Percentiles rank a stretch among this genome's conserved stretches.
These are phyloP conservation scores for Rosa lucieae DNA, from an alignment of 306 rosid species.

Conservation along the genomic window DNA sequence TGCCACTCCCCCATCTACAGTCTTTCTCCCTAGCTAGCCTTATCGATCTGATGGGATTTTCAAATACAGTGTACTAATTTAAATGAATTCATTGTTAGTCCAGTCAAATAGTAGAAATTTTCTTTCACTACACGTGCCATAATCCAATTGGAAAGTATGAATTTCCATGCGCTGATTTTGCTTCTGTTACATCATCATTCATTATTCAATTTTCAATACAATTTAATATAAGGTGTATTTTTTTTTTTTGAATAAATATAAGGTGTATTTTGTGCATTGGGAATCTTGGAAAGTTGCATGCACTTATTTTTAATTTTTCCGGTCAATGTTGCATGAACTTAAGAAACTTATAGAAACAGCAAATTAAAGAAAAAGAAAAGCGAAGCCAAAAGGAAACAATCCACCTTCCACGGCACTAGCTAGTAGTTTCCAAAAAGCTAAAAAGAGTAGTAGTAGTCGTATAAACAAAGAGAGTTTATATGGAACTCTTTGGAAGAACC, in stretches of 20 bases:
- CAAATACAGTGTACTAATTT: neutral
- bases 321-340: slow-evolving; percentile 9
- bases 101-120: neutral
- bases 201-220: neutral
- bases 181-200: neutral
- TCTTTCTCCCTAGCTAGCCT: neutral
- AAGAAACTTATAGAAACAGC: slow-evolving; percentile 20
- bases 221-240: neutral
- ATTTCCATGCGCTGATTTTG: slow-evolving; percentile 12
- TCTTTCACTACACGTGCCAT: slow-evolving; percentile 14
- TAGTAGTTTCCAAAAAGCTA: slow-evolving; percentile 30
- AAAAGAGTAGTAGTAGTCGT: neutral
- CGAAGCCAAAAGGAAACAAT: neutral
- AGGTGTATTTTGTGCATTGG: too few relatives aligned
- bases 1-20: neutral
- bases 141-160: slow-evolving; percentile 21
- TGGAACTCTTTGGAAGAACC: neutral
- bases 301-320: neutral
- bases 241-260: too few relatives aligned
- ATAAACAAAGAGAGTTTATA: neutral
- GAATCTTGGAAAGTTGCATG: slow-evolving; percentile 11
- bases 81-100: neutral
- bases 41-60: neutral
- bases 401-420: slow-evolving; percentile 20
- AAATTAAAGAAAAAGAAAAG: neutral